Evolutionary conservation across 208 protist genomes (phyloP), one percentile per base, ranked within the genome.

Genomic region (Trypanosoma platydactyli): DNA sequence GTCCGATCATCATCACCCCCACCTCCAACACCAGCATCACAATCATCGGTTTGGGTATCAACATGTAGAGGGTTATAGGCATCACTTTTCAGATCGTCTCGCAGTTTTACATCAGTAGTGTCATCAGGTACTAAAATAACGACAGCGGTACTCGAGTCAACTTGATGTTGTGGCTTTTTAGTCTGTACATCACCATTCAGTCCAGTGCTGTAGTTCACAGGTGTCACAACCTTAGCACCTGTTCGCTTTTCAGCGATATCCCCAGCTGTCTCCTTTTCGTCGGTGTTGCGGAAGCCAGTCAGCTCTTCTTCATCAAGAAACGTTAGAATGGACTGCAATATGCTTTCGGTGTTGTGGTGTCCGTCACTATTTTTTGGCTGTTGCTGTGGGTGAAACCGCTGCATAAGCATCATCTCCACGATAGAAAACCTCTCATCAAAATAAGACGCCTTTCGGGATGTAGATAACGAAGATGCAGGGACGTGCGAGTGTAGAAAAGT

Each of bases 301-400:
- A 66, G 1, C 11, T 73, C 59, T n/a, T 66, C 58, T 3, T 52
- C 52, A 4, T 64, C 42, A 20, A 73, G 15, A 41, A 61, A 73
- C 4, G 35, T 25, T 2, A 58, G 25, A 5, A 73, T 59, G 54
- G 42, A 62, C 18, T 53, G 16, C 16, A 73, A 52, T 44, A 73
- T 65, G 38, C 45, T 38, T 30, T 16, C 59, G 12, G 59, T 54
- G 30, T n/a, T 64, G 7, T 54, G 42, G 9, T 50, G 33, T 7
- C 52, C 29, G 18, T 66, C 59, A 45, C 41, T 50, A 18, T 13
- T 40, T 22, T 65, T 1, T 27, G 59, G 33, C 9, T 38, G 33
- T 27, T 65, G 50, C 5, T 61, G 16, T 3, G 30, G 13, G 29
- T 52, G 30, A 27, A 73, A 50, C n/a, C 41, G 49, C 20, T 61